These are phyloP conservation scores for Zea luxurians DNA, from an alignment of 176 grass and related monocot species.

Conservation along the genomic window DNA sequence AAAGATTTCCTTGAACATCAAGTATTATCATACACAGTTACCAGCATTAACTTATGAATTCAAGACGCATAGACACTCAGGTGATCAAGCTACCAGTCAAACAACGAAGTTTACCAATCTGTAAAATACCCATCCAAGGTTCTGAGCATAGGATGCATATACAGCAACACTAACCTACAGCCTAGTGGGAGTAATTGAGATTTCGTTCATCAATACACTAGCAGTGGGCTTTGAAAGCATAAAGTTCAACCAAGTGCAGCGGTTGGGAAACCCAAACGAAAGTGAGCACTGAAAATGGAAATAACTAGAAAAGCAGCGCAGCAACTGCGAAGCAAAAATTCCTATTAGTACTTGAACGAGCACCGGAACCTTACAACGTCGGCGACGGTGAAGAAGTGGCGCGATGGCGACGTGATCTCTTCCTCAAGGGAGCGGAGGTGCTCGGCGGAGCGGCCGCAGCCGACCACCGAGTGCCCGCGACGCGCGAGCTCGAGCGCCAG, in stretches of 20 bases:
- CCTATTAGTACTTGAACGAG: background rate
- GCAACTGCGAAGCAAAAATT: background rate
- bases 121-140: background rate
- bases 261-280: background rate
- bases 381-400: slow-evolving; percentile 69
- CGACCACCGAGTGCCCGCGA: slow-evolving; percentile 72
- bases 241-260: background rate
- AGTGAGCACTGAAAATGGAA: background rate
- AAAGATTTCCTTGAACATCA: slow-evolving; percentile 11
- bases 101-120: background rate
- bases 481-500: slow-evolving; percentile 76
- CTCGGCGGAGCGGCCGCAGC: slow-evolving; percentile 79
- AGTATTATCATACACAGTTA: background rate
- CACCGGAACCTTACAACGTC: slow-evolving; percentile 56
- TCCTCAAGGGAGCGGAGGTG: slow-evolving; percentile 63
- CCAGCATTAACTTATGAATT: background rate
- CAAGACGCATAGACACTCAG: background rate
- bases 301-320: background rate
- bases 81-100: background rate
- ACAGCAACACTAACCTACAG: background rate
- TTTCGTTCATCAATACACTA: background rate
- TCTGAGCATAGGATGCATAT: background rate
- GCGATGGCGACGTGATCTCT: slow-evolving; percentile 59
- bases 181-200: background rate
- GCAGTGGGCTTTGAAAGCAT: background rate